Percentiles rank a stretch among this genome's conserved stretches.
phyloP scores from a whole-genome alignment of 139 green algal species.

The Auxenochlorella pyrenoidosa region DNA sequence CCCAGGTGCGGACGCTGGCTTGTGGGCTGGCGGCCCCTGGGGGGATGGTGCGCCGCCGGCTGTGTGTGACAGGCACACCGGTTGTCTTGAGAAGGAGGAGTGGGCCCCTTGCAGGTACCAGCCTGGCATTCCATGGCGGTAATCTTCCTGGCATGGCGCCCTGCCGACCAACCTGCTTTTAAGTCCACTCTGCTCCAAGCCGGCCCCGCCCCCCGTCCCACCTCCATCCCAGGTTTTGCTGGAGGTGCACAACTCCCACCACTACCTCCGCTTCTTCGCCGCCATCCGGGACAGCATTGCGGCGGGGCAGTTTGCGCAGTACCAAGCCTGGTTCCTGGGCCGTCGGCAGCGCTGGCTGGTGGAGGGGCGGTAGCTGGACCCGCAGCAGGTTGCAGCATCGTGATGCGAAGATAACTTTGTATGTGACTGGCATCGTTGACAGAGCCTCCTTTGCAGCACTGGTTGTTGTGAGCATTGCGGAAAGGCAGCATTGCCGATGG shows the following conservation, averaged over 20 bases:
- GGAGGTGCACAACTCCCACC: constrained; percentile 79
- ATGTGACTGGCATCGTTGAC: too few relatives aligned
- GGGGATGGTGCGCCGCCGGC: background rate
- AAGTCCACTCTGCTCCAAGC: too few relatives aligned
- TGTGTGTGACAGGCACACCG: too few relatives aligned
- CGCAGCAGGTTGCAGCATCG: background rate
- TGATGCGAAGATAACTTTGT: too few relatives aligned
- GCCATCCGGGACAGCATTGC: constrained; percentile 54
- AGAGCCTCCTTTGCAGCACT: too few relatives aligned
- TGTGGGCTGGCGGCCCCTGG: background rate
- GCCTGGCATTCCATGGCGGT: too few relatives aligned
- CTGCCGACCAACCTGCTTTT: too few relatives aligned
- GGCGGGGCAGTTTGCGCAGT: constrained; percentile 50
- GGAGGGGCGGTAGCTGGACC: background rate
- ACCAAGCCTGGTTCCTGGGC: constrained; percentile 49
- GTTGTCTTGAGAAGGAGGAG: too few relatives aligned
- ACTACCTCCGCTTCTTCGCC: constrained; percentile 68
- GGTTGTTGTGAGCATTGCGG: too few relatives aligned
- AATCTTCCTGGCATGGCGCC: too few relatives aligned
- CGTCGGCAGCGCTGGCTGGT: constrained; percentile 29
- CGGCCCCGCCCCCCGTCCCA: background rate
- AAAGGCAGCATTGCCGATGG: too few relatives aligned
- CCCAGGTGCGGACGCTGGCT: constrained; percentile 16
- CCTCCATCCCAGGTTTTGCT: constrained; percentile 66
- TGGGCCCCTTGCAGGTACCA: too few relatives aligned